A percentile compares a stretch with the other conserved stretches of the same genome.
These are phyloP conservation scores for Emmonsia crescens DNA, from an alignment of 2,329 filamentous ascomycete genomes.

Conservation along the genomic window DNA sequence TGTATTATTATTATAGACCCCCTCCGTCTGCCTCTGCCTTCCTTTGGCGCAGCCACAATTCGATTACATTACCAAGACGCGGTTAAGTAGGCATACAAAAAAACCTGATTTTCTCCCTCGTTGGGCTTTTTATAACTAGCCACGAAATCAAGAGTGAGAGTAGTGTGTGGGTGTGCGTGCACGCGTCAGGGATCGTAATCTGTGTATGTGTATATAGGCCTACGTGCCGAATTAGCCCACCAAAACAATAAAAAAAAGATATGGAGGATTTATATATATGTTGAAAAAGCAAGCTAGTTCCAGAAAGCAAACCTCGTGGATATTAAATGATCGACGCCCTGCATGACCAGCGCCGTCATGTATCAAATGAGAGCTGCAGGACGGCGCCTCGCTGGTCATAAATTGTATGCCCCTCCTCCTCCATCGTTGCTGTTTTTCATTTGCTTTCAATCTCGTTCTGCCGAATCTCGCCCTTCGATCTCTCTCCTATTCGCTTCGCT, in stretches of 20 bases:
- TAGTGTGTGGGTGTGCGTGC: not conserved
- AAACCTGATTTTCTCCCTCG: not conserved
- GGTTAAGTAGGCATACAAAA: not conserved
- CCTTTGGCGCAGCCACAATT: not conserved
- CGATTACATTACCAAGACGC: not conserved
- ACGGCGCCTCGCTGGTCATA: constrained; percentile 26
- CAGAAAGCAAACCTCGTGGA: constrained; percentile 20
- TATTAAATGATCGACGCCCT: constrained; percentile 32
- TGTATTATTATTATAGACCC: not conserved
- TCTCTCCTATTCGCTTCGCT: not conserved
- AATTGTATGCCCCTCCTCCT: constrained; percentile 21
- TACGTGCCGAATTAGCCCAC: not conserved
- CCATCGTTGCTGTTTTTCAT: not conserved
- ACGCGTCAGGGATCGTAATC: not conserved
- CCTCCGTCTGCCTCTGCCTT: not conserved
- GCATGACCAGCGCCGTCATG: constrained; percentile 33
- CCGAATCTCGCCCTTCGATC: not conserved
- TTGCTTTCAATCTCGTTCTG: not conserved
- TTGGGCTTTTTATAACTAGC: not conserved
- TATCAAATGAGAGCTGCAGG: constrained; percentile 36
- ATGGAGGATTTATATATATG: not conserved
- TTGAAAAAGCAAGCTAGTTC: constrained; percentile 1
- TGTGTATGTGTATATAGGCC: not conserved
- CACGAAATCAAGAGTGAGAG: not conserved
- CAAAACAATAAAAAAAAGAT: not conserved